Evolutionary conservation across 805 yeast species (phyloP).

Genomic region (Nakazawaea wyomingensis): DNA sequence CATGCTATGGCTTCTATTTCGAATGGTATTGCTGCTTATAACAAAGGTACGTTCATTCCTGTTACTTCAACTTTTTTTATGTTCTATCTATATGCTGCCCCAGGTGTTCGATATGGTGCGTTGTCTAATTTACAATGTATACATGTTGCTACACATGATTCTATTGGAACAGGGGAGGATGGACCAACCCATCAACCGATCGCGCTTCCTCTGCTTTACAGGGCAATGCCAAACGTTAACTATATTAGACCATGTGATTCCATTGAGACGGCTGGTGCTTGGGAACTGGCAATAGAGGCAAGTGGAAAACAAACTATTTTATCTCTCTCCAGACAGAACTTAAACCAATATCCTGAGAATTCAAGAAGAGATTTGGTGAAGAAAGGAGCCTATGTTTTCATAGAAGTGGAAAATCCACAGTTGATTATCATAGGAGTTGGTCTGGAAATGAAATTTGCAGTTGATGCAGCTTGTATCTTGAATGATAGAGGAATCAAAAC

Average conservation of each 20-base stretch:
- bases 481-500: slow-evolving; percentile 21
- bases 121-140: slow-evolving; percentile 39
- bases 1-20: slow-evolving; percentile 30
- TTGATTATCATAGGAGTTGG: slow-evolving; percentile 26
- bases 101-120: slow-evolving; percentile 47
- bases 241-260: slow-evolving; percentile 53
- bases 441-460: slow-evolving; percentile 25
- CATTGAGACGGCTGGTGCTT: slow-evolving; percentile 47
- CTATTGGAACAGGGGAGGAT: slow-evolving; percentile 54
- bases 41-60: slow-evolving; percentile 31
- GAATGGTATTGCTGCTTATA: slow-evolving; percentile 29
- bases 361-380: slow-evolving; percentile 19
- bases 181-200: slow-evolving; percentile 58
- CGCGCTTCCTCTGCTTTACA: slow-evolving; percentile 44
- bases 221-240: slow-evolving; percentile 44
- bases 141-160: slow-evolving; percentile 54
- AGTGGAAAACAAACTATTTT: slow-evolving; percentile 19
- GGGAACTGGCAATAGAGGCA: slow-evolving; percentile 24
- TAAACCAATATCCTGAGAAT: slow-evolving; percentile 22
- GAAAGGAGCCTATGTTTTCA: slow-evolving; percentile 26
- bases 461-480: slow-evolving; percentile 23
- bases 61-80: slow-evolving; percentile 31
- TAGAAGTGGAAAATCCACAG: slow-evolving; percentile 19
- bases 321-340: slow-evolving; percentile 25
- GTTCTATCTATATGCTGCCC: slow-evolving; percentile 42